Evolutionary conservation across 176 grass and related monocot genomes (phyloP), one percentile per base, ranked within the genome.

Genomic region (Leersia perrieri): DNA sequence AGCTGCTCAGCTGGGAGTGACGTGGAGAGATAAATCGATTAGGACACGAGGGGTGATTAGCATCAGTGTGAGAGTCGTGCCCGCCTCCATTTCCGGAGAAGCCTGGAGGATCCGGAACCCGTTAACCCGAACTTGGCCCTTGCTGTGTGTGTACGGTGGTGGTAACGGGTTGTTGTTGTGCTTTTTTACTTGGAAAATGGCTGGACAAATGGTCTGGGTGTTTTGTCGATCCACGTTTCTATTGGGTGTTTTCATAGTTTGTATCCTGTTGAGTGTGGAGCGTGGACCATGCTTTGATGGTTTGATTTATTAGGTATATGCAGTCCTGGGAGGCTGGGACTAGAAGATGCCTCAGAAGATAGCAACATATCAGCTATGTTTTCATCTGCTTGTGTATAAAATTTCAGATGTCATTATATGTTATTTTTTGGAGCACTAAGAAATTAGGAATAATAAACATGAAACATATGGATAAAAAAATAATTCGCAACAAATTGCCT

Each of bases 1-100:
- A 47, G 77, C 49, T 30, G 28, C 12, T 60, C 51, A 18, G n/a
- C 73, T 13, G 41, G 0, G 16, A 72, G 66, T 77, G 80, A 88
- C 80, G 80, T 78, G 80, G 66, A 63, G 73, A 42, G 86, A 88
- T 88, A 72, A 78, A 28, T 30, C n/a, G 33, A n/a, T 66, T 7
- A 33, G 63, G 8, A 57, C 51, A 23, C 51, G 7, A n/a, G 22
- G n/a, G 22, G 51, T 22, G 0, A n/a, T n/a, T n/a, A n/a, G 12
- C 49, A 53, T 11, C 18, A 22, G 49, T 8, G 49, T 22, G 0
- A 57, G 51, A 57, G 22, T 7, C 51, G 51, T 57, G 53, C 53
- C n/a, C 8, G 53, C n/a, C 64, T 69, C 13, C 32, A 23, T 39
- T 34, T 36, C 49, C 32, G 9, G 27, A n/a, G 12, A 68, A 18